Evolutionary conservation across 345 rosid genomes (phyloP).

Genomic region (Citrus glauca): DNA sequence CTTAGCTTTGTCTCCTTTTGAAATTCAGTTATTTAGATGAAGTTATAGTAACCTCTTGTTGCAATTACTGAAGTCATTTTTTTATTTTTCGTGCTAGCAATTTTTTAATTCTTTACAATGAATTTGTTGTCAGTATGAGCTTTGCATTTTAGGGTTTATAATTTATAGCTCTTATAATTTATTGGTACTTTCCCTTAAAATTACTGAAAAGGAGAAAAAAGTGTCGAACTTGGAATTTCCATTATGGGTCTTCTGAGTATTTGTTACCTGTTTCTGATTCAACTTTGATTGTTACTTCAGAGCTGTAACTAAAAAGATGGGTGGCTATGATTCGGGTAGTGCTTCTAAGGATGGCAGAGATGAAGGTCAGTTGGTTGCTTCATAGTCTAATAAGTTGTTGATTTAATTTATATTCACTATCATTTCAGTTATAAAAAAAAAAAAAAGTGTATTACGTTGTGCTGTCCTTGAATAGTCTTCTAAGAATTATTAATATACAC

Average conservation of each 20-base stretch:
- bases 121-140: background rate
- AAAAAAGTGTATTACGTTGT: background rate
- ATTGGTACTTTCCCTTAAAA: background rate
- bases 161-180: background rate
- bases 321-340: conserved; percentile 31
- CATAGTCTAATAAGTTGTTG: background rate
- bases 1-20: background rate
- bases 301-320: conserved; percentile 22
- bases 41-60: background rate
- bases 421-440: too few relatives aligned
- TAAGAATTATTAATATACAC: background rate
- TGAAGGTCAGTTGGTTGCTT: conserved; percentile 31
- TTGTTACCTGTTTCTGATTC: background rate
- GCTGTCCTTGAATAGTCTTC: background rate
- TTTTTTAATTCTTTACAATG: background rate
- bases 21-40: background rate
- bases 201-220: background rate
- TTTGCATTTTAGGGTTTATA: background rate
- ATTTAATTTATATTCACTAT: background rate
- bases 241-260: background rate
- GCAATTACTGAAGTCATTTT: background rate
- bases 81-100: background rate
- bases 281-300: background rate
- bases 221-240: background rate
- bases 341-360: conserved; percentile 38